phyloP scores from a whole-genome alignment of 2,329 filamentous ascomycete genomes.

The Zalaria sp. region DNA sequence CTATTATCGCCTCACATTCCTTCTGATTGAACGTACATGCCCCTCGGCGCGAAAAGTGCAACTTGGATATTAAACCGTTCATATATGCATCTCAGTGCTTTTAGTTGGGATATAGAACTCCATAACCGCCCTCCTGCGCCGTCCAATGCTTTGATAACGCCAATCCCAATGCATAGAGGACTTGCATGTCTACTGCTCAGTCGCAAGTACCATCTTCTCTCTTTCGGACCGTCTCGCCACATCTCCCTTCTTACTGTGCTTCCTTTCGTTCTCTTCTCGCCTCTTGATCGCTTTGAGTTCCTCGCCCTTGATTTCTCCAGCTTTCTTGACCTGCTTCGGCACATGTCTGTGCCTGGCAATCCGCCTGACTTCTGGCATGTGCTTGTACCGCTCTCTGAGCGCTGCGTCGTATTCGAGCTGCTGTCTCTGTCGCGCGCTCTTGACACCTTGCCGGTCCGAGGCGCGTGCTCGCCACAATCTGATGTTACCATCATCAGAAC shows the following conservation, averaged over 20 bases:
- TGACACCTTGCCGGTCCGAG: constrained; percentile 69
- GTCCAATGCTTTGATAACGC: too few species aligned
- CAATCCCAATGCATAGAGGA: too few species aligned
- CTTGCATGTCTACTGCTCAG: constrained; percentile 34
- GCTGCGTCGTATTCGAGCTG: constrained; percentile 86
- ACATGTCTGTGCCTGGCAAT: constrained; percentile 86
- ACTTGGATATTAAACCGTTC: too few species aligned
- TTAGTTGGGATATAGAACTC: too few species aligned
- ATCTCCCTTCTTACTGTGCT: constrained; percentile 75
- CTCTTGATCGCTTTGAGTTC: constrained; percentile 80
- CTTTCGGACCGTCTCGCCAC: constrained; percentile 62
- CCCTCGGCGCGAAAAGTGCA: too few species aligned
- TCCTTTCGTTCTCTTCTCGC: constrained; percentile 84
- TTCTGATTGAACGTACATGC: too few species aligned
- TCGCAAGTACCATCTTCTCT: constrained; percentile 80
- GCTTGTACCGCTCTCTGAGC: constrained; percentile 67
- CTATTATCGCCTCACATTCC: too few species aligned
- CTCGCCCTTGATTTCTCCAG: constrained; percentile 81
- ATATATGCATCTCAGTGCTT: too few species aligned
- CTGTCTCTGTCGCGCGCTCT: constrained; percentile 70
- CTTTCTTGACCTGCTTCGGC: constrained; percentile 90
- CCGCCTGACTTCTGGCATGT: constrained; percentile 91
- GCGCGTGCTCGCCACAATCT: constrained; percentile 83
- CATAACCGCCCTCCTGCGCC: too few species aligned
- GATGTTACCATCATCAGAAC: constrained; percentile 86